phyloP scores from a whole-genome alignment of 2,329 filamentous ascomycete species.

The Orbilia ellipsospora region DNA sequence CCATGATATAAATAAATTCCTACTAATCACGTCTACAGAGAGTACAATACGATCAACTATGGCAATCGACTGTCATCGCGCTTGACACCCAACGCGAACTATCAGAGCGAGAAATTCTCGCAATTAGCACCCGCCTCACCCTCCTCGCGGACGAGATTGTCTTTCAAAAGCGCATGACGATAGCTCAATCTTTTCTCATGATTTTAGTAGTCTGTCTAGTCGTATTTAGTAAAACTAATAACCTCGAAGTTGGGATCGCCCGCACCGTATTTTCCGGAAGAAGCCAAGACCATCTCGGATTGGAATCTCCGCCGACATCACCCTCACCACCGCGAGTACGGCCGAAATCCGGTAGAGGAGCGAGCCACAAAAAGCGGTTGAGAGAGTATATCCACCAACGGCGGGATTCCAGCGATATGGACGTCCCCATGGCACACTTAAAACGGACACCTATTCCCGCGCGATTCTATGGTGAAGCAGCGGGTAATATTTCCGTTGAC shows the following conservation, averaged over 20 bases:
- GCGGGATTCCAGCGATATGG: constrained; percentile 49
- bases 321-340: constrained; percentile 34
- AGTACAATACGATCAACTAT: constrained; percentile 92
- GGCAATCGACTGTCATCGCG: constrained; percentile 93
- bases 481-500: neutral
- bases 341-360: constrained; percentile 18
- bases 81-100: constrained; percentile 88
- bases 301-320: constrained; percentile 55
- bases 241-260: constrained; percentile 55
- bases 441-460: constrained; percentile 28
- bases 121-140: constrained; percentile 81
- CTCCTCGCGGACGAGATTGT: constrained; percentile 92
- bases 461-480: constrained; percentile 38
- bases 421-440: constrained; percentile 11
- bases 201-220: constrained; percentile 88
- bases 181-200: constrained; percentile 87
- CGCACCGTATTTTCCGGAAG: constrained; percentile 55
- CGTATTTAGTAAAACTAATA: constrained; percentile 70
- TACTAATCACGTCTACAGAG: constrained; percentile 63
- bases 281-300: constrained; percentile 39
- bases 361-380: constrained; percentile 26
- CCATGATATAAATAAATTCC: neutral
- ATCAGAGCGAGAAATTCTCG: constrained; percentile 83
- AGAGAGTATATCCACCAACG: constrained; percentile 42
- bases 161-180: constrained; percentile 89